Conservation (phyloP, 306 rosid species). For the Delonix regia region DNA sequence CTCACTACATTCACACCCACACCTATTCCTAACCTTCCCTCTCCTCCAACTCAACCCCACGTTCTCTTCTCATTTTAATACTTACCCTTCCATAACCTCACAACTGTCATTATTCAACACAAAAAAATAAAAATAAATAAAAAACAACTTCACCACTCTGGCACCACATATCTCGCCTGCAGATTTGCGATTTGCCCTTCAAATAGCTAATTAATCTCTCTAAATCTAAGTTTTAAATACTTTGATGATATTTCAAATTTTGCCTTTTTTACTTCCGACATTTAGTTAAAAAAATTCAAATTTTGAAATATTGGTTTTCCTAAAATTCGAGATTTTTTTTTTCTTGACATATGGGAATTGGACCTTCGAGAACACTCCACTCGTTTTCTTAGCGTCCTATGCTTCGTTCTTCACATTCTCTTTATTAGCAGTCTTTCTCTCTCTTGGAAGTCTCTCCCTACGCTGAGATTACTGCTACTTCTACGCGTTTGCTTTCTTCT, state of each 20-base stretch:
- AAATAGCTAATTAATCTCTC: background rate
- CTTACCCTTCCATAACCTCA: background rate
- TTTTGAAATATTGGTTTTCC: too few species aligned
- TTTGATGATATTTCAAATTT: background rate
- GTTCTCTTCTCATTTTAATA: background rate
- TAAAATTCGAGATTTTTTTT: too few species aligned
- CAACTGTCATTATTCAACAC: too few species aligned
- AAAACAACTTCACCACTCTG: background rate
- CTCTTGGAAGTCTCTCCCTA: background rate
- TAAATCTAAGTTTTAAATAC: background rate
- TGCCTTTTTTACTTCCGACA: background rate
- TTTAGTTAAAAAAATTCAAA: too few species aligned
- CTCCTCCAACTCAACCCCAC: background rate
- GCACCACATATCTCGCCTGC: background rate
- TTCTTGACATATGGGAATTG: background rate
- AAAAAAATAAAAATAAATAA: too few species aligned
- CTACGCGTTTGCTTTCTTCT: constrained; percentile 14
- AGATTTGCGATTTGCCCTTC: background rate
- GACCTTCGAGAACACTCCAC: background rate
- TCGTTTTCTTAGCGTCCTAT: background rate
- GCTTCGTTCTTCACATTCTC: background rate
- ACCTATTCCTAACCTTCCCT: background rate
- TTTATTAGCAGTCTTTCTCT: background rate
- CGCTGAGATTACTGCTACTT: constrained; percentile 27
- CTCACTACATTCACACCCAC: background rate